Percentiles rank a stretch among this genome's conserved stretches.
Evolutionary conservation across 2,329 filamentous ascomycete species (phyloP).

Genomic region (Whalleya microplaca): DNA sequence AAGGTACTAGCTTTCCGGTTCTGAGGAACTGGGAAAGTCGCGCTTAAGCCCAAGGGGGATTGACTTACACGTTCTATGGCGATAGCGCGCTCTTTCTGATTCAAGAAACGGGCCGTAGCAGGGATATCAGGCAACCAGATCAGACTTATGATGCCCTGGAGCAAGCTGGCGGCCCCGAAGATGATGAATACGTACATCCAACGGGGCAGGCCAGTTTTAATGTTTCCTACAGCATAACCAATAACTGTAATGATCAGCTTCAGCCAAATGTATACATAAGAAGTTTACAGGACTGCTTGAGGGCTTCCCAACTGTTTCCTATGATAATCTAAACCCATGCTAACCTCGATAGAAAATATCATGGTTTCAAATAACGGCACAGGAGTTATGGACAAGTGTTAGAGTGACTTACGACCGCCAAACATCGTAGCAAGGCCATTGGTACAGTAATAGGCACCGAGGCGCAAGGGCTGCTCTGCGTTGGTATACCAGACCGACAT

Average conservation of each 20-base stretch:
- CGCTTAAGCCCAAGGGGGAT: neutral
- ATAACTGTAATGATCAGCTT: conserved; percentile 12
- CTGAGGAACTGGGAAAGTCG: too few relatives aligned
- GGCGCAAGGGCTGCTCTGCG: conserved; percentile 53
- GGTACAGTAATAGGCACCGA: conserved; percentile 39
- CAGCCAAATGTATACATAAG: too few relatives aligned
- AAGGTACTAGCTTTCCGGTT: neutral
- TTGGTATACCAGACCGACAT: conserved; percentile 44
- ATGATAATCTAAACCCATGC: neutral
- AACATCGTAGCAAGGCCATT: conserved; percentile 34
- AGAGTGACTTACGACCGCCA: conserved; percentile 17
- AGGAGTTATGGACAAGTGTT: neutral
- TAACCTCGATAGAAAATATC: neutral
- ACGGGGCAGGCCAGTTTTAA: conserved; percentile 29
- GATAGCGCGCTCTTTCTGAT: conserved; percentile 25
- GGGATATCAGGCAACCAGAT: conserved; percentile 33
- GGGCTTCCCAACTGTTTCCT: neutral
- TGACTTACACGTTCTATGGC: conserved; percentile 33
- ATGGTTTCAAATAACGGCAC: neutral
- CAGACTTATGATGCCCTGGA: conserved; percentile 29
- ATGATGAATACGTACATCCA: conserved; percentile 40
- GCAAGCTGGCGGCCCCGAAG: conserved; percentile 35
- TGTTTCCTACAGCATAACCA: conserved; percentile 37
- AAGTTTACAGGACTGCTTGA: neutral
- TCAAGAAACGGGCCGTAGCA: conserved; percentile 33